These are phyloP conservation scores for Diaporthe sp. DNA, from an alignment of 2,329 filamentous ascomycete species.

Conservation along the genomic window DNA sequence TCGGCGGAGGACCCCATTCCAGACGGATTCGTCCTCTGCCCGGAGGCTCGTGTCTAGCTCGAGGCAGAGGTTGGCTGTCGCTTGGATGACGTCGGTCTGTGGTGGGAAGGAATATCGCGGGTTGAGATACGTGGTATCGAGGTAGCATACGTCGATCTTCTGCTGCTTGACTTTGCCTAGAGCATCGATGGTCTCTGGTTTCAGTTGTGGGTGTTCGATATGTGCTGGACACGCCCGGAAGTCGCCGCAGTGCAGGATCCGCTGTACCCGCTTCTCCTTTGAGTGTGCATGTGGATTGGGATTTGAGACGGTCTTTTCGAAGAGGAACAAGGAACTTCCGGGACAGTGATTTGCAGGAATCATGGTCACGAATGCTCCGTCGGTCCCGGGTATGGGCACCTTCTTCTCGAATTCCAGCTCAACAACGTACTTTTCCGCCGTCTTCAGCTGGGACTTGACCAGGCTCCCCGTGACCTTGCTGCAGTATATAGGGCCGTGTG, in stretches of 20 bases:
- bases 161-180: conserved; percentile 82
- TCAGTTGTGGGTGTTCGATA: conserved; percentile 83
- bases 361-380: conserved; percentile 91
- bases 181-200: conserved; percentile 79
- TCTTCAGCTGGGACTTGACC: conserved; percentile 86
- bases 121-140: conserved; percentile 97
- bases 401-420: conserved; percentile 87
- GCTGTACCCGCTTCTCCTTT: conserved; percentile 73
- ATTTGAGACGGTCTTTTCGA: conserved; percentile 78
- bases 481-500: conserved; percentile 95
- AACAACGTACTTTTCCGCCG: conserved; percentile 87
- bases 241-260: conserved; percentile 95
- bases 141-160: conserved; percentile 93
- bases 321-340: conserved; percentile 92
- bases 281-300: conserved; percentile 28
- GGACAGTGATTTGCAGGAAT: conserved; percentile 97
- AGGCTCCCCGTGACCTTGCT: conserved; percentile 93
- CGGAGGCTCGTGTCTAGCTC: conserved; percentile 52
- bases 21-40: conserved; percentile 58
- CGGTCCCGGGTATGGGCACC: conserved; percentile 83
- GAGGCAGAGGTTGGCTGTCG: conserved; percentile 91
- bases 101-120: conserved; percentile 95
- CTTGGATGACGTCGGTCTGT: conserved; percentile 87
- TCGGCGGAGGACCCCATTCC: conserved; percentile 58
- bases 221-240: conserved; percentile 92